Evolutionary conservation across 352 stramenopile species (phyloP).

Genomic region (Phytopythium montanum): DNA sequence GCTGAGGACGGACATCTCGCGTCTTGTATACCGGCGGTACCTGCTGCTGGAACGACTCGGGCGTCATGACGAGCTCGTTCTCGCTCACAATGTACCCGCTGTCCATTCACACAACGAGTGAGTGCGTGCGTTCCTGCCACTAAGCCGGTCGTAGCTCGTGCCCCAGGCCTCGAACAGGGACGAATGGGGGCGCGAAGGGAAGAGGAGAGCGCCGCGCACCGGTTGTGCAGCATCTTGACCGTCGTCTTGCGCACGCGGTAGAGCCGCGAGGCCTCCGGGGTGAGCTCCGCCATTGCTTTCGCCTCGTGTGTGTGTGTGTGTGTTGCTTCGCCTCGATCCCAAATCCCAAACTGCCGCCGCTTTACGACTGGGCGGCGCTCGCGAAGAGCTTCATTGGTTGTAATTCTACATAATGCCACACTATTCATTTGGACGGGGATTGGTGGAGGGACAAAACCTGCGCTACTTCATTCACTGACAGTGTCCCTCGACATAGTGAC

Average conservation of each 20-base stretch:
- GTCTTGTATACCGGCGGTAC: slow-evolving; percentile 20
- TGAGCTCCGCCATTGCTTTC: slow-evolving; percentile 65
- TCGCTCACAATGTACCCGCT: slow-evolving; percentile 98
- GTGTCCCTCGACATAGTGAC: background rate
- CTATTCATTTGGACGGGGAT: background rate
- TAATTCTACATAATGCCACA: background rate
- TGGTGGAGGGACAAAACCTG: background rate
- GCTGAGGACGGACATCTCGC: background rate
- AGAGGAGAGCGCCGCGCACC: slow-evolving; percentile 24
- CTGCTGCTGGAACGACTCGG: slow-evolving; percentile 87
- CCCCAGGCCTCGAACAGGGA: no score
- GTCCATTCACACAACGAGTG: slow-evolving; percentile 7
- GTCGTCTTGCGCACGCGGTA: slow-evolving; percentile 95
- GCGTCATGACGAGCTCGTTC: slow-evolving; percentile 95
- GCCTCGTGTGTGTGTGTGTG: background rate
- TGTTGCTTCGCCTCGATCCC: background rate
- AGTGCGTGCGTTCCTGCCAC: no score
- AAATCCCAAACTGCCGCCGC: slow-evolving; percentile 6
- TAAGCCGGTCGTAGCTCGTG: no score
- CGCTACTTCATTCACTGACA: slow-evolving; percentile 1
- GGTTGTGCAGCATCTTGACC: slow-evolving; percentile 94
- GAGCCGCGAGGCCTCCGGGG: slow-evolving; percentile 81
- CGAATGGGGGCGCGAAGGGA: no score
- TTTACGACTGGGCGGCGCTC: slow-evolving; percentile 5
- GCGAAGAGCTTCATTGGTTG: slow-evolving; percentile 3